Evolutionary conservation across 768 basidiomycete genomes (phyloP).

Genomic region (Mycena vitilis): DNA sequence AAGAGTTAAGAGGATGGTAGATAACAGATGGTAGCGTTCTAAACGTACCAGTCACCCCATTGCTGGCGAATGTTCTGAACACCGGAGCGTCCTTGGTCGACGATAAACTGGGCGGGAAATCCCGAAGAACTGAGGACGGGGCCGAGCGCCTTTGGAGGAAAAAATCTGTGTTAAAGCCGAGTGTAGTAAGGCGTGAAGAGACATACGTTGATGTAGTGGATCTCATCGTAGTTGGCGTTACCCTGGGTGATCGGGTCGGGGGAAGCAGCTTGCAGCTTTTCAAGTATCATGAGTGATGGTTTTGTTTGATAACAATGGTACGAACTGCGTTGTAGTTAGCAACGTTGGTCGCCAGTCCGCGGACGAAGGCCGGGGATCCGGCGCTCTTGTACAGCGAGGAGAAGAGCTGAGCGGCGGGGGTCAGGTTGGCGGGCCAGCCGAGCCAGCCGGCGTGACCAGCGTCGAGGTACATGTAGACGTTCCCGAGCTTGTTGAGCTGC

Average conservation of each 20-base stretch:
- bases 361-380: constrained; percentile 66
- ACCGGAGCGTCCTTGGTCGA: constrained; percentile 75
- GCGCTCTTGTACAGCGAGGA: constrained; percentile 60
- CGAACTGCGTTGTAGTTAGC: constrained; percentile 60
- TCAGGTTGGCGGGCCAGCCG: constrained; percentile 74
- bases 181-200: no score
- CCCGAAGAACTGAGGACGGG: constrained; percentile 56
- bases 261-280: constrained; percentile 53
- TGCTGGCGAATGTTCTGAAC: constrained; percentile 67
- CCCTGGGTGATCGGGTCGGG: constrained; percentile 73
- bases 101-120: constrained; percentile 73
- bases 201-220: constrained; percentile 64
- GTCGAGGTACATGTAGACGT: constrained; percentile 70
- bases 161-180: neutral
- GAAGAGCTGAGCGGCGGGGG: constrained; percentile 69
- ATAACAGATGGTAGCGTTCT: neutral
- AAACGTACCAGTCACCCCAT: constrained; percentile 68
- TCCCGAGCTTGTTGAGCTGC: constrained; percentile 62
- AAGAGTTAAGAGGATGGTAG: neutral
- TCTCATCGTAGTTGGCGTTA: constrained; percentile 71
- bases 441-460: constrained; percentile 76
- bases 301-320: constrained; percentile 26
- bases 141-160: constrained; percentile 54
- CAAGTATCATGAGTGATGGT: constrained; percentile 40
- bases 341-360: constrained; percentile 71